phyloP scores from a whole-genome alignment of 208 protist genomes.

The Acanthamoeba healyi region DNA sequence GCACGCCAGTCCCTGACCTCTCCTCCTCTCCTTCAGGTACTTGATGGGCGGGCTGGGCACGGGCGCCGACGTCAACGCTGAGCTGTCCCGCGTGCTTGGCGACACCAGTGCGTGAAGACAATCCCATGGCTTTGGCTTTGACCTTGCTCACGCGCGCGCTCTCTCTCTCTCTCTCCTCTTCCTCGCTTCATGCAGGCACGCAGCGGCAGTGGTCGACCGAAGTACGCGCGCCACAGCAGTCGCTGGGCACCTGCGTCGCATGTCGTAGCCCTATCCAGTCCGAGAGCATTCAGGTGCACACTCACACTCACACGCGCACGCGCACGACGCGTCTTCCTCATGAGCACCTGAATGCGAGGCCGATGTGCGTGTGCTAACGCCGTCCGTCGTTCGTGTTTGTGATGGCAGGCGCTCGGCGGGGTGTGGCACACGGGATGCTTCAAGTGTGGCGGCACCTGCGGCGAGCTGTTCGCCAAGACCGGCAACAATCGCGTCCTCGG shows the following conservation, averaged over 20 bases:
- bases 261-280: not conserved
- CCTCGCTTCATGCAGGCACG: not conserved
- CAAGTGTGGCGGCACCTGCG: conserved; percentile 29
- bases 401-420: not conserved
- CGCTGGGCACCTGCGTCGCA: not conserved
- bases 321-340: no score
- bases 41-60: conserved; percentile 22
- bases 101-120: not conserved
- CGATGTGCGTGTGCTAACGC: no score
- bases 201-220: conserved; percentile 15
- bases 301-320: no score
- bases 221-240: not conserved
- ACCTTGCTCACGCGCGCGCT: not conserved
- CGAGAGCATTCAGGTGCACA: conserved; percentile 26
- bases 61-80: conserved; percentile 20
- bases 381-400: no score
- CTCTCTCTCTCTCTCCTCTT: not conserved
- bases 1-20: not conserved
- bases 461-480: conserved; percentile 30
- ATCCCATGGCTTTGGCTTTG: not conserved
- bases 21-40: not conserved
- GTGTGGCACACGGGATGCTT: conserved; percentile 11
- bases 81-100: not conserved
- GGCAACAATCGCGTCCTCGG: conserved; percentile 21
- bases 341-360: no score